A percentile compares a stretch with the other conserved stretches of the same genome.
Evolutionary conservation across 2,329 filamentous ascomycete species (phyloP).

Genomic region (Phaeophleospora eucalypticola): DNA sequence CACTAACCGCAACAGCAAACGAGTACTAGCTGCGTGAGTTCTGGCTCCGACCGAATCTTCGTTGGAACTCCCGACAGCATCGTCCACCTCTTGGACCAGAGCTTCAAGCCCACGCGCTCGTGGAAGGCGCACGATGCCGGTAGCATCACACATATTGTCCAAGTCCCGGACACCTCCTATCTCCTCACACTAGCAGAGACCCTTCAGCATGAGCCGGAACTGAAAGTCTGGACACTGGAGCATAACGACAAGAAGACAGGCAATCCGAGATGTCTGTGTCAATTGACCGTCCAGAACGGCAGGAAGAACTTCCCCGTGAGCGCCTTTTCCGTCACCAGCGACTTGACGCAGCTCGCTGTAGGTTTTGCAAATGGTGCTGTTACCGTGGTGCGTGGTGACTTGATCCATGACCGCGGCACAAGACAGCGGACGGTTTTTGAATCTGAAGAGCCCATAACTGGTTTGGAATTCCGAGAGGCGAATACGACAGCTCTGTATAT

Average conservation of each 20-base stretch:
- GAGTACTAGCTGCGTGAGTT: constrained; percentile 77
- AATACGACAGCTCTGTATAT: constrained; percentile 77
- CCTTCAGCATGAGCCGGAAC: constrained; percentile 74
- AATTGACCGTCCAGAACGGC: constrained; percentile 80
- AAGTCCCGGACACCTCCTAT: constrained; percentile 80
- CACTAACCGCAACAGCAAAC: constrained; percentile 40
- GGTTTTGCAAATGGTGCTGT: constrained; percentile 95
- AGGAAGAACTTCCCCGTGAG: constrained; percentile 93
- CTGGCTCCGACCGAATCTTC: constrained; percentile 85
- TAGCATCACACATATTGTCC: constrained; percentile 84
- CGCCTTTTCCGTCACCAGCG: constrained; percentile 79
- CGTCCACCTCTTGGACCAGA: constrained; percentile 80
- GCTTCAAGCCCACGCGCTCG: constrained; percentile 79
- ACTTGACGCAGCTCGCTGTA: constrained; percentile 87
- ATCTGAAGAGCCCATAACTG: constrained; percentile 92
- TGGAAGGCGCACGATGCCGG: constrained; percentile 82
- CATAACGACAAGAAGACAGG: constrained; percentile 92
- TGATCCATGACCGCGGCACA: constrained; percentile 91
- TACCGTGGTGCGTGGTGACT: constrained; percentile 85
- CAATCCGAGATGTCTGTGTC: constrained; percentile 81
- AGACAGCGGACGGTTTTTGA: constrained; percentile 94
- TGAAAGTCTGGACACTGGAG: constrained; percentile 98
- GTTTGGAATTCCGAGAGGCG: constrained; percentile 69
- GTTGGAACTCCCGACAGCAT: constrained; percentile 79
- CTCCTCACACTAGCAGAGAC: constrained; percentile 87